Evolutionary conservation across 805 yeast species (phyloP).

Genomic region (Teunomyces barrocoloradensis): DNA sequence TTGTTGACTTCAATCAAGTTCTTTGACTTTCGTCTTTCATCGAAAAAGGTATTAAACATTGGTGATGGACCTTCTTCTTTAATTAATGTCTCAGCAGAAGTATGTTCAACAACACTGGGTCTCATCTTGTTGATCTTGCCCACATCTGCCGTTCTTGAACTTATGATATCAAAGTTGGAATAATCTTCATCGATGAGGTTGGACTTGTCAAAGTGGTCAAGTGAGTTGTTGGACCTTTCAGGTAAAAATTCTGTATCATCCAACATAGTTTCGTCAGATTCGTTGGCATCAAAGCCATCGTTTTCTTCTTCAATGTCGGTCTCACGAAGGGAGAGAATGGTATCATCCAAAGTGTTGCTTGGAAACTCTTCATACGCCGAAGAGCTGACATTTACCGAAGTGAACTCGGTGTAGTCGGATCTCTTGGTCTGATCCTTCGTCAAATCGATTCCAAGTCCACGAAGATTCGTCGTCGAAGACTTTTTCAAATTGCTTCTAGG

Average conservation of each 20-base stretch:
- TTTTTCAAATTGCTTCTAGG: slow-evolving; percentile 17
- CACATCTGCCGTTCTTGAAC: slow-evolving; percentile 28
- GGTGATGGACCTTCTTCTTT: slow-evolving; percentile 5
- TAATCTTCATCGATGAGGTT: slow-evolving; percentile 17
- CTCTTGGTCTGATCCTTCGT: neutral
- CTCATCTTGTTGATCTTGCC: slow-evolving; percentile 21
- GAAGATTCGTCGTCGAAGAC: slow-evolving; percentile 19
- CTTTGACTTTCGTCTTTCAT: slow-evolving; percentile 6
- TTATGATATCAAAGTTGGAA: slow-evolving; percentile 26
- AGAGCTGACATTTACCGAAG: slow-evolving; percentile 18
- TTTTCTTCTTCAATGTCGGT: slow-evolving; percentile 18
- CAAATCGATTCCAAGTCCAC: slow-evolving; percentile 25
- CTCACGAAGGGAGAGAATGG: slow-evolving; percentile 6
- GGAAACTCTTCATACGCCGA: slow-evolving; percentile 14
- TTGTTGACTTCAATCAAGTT: slow-evolving; percentile 10
- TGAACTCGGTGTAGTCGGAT: slow-evolving; percentile 11
- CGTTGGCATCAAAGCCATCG: slow-evolving; percentile 17
- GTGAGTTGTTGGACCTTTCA: slow-evolving; percentile 8
- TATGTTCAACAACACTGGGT: slow-evolving; percentile 23
- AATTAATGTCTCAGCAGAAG: slow-evolving; percentile 28
- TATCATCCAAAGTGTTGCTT: slow-evolving; percentile 8
- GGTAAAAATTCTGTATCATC: slow-evolving; percentile 13
- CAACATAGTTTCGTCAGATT: slow-evolving; percentile 20
- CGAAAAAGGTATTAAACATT: slow-evolving; percentile 21
- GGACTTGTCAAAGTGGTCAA: slow-evolving; percentile 1